Base-by-base conservation (phyloP, 1,284 basidiomycete species). In the Exobasidium cylindrosporum region DNA sequence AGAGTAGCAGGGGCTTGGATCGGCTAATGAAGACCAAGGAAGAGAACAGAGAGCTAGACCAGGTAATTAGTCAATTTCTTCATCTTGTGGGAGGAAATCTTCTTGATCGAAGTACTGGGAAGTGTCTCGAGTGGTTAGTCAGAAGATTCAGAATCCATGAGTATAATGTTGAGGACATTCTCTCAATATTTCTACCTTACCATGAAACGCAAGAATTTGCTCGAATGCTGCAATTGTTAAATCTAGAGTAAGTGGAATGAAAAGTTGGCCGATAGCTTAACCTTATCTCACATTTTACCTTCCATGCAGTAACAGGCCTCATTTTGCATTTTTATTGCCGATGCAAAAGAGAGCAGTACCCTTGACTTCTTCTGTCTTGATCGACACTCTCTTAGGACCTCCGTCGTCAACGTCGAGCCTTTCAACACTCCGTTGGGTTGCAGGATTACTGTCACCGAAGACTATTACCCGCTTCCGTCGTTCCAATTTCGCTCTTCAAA, bases 111-210 rank as follows among this genome's bases (percentile, higher is more conserved):
- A 89, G 91, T 1, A 86, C 91, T 0, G 88, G 88, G 44, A 93
- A 90, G 80, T 86, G 91, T n/a, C 78, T 99, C 32, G 95, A 99
- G 79, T 99, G 95, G 95, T 86, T 98, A 26, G 91, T 98, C 2
- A 84, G 92, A 68, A 84, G 93, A 61, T 97, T 97, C 81, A 95
- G 94, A 75, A 87, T 97, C 43, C 86, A 97, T 79, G 93, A 97
- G 78, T 93, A 97, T 83, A 96, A 97, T 74, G 85, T 93, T 45
- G 84, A 89, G 53, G 84, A 85, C n/a, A 74, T 94, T 23, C 84
- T 98, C 4, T 83, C 87, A 13, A 83, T 92, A 21, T 97, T 97
- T 81, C 81, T 97, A 29, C 96, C 96, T 0, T 97, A 95, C 78
- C 92, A 97, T 76, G 91, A 93, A 70, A 92, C 95, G 1, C 88